These are phyloP conservation scores for Salix viminalis DNA, from an alignment of 345 rosid genomes.

Conservation along the genomic window DNA sequence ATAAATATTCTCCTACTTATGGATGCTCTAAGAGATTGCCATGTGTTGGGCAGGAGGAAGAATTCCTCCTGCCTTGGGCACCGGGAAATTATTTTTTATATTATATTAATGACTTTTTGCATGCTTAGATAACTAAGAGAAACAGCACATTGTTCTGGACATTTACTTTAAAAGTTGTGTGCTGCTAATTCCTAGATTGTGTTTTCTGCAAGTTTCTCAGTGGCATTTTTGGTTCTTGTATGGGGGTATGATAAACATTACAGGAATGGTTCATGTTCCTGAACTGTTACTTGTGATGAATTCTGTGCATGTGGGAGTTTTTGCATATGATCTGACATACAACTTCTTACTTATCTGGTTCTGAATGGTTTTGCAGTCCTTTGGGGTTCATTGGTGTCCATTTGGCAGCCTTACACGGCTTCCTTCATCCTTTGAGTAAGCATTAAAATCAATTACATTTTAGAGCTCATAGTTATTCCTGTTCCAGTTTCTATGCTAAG, in stretches of 20 bases:
- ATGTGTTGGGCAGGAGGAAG: too few relatives aligned
- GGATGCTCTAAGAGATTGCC: too few relatives aligned
- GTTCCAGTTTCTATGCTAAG: constrained; percentile 10
- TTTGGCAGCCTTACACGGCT: constrained; percentile 71
- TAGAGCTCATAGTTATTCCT: constrained; percentile 1
- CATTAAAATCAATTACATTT: constrained; percentile 7
- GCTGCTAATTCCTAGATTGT: background rate
- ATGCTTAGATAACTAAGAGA: background rate
- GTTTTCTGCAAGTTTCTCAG: background rate
- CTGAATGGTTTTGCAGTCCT: constrained; percentile 56
- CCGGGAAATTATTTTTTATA: background rate
- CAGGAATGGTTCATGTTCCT: background rate
- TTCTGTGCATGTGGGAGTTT: background rate
- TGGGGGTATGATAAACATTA: background rate
- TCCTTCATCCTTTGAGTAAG: constrained; percentile 69
- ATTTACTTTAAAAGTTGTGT: background rate
- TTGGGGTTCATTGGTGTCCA: constrained; percentile 96
- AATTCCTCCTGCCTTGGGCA: too few relatives aligned
- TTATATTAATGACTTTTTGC: background rate
- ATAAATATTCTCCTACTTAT: too few relatives aligned
- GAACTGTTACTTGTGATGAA: background rate
- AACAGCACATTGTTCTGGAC: background rate
- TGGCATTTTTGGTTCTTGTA: background rate
- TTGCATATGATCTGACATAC: background rate
- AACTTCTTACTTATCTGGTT: constrained; percentile 11